Evolutionary conservation across 2,329 filamentous ascomycete species (phyloP), one percentile per base, ranked within the genome.

Genomic region (Helotiales sp.): DNA sequence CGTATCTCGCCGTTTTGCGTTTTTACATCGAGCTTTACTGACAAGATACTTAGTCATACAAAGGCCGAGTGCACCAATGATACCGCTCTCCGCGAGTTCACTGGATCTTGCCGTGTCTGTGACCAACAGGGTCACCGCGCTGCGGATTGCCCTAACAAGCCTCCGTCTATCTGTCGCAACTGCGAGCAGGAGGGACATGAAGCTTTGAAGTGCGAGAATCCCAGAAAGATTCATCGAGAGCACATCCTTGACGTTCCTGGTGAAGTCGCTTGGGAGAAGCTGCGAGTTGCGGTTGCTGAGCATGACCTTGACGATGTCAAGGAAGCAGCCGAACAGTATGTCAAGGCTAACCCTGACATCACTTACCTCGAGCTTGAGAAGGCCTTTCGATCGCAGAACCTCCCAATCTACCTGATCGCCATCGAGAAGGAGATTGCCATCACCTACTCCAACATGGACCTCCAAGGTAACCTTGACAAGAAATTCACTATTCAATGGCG

Each of bases 401-500:
- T 88, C 58, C 72, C 73, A 2, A 73, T 88, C 13, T 87, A 80
- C 73, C 73, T 91, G 53, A 87, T 90, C 63, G 84, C 83, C 5
- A 71, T 82, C 5, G 81, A 89, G 75, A 81, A 82, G 63, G 73
- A 81, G 31, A 71, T 88, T 29, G 69, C 77, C 0, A 68, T 74
- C 1, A 83, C 84, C 5, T 80, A 86, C 63, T 89, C 85, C 59
- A 87, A 88, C 72, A 88, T 90, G 83, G 86, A 90, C 62, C 75
- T 90, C 1, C 86, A 90, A 67, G 88, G 88, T 5, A 83, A 88
- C 60, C 75, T 87, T 19, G 80, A 81, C 57, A 85, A 85, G 71
- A 85, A 85, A 69, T 90, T 81, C 65, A 81, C 80, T 0, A 76
- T 90, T 50, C 82, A 82, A 0, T 85, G 86, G 68, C 83, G 87